Base-by-base conservation (phyloP, 2,329 filamentous ascomycete genomes). In the Fusarium beomiforme region DNA sequence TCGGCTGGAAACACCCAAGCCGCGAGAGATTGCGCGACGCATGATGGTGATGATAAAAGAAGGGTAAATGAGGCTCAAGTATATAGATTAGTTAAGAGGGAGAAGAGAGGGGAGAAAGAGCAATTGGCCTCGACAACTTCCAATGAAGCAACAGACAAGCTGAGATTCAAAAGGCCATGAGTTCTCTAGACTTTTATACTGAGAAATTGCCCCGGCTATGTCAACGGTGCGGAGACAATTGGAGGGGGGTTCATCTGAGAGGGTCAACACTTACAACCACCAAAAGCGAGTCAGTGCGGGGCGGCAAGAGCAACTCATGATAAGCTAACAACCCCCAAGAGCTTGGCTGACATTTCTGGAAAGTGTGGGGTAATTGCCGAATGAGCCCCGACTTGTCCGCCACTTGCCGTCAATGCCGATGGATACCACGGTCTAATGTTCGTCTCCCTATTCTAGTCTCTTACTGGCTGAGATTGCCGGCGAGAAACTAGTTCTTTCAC, bases 1-100 rank as follows among this genome's bases (percentile, higher is more conserved):
- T 59, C 78, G 77, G 73, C 80, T 78, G 69, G 79, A 76, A 70
- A 79, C 77, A 62, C 78, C 78, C 47, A 78, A 67, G 75, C 83
- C 81, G 67, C 82, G 79, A 56, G 83, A 79, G 71, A 86, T 73
- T 71, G 84, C 75, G 74, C 84, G 84, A 79, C 83, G 84, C 85
- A 87, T 87, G 63, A 69, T 81, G 62, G 59, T 42, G 62, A 47
- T 41, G 31, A 23, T 55, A 21, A 50, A 24, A 43, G 34, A 31
- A 56, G 21, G 56, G 44, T 58, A 31, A 37, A 24, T 39, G 44
- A 58, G 34, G 33, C 44, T 53, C 36, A 21, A 46, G 44, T 41
- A 37, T 50, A 44, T 24, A 24, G 36, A 19, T 24, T 55, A 49
- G 53, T 46, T 46, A 33, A 51, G 37, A 29, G 53, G 24, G 19